Evolutionary conservation across 371 early-diverging fungal species (phyloP), one percentile per base, ranked within the genome.

Genomic region (Saksenaea vasiformis): DNA sequence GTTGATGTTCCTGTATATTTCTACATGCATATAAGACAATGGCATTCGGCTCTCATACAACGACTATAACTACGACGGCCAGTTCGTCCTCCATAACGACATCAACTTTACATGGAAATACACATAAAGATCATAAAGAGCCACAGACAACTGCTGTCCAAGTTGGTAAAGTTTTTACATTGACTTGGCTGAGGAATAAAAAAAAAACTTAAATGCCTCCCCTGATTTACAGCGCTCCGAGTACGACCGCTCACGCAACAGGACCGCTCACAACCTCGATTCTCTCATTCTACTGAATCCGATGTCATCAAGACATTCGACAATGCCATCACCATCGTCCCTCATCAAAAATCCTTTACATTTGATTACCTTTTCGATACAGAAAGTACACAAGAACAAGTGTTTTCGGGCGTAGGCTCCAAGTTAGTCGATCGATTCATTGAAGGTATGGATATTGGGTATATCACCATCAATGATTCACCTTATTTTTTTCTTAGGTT

Each of bases 371-470:
- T 90, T 14, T 95, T 91, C 73, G 90, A 86, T 11, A 70, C 85
- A 0, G 76, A 79, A n/a, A 66, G 87, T 10, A 70, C 83, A 11
- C 98, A 98, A 75, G 71, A 84, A 39, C 82, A 88, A 31, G 82
- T 98, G 26, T 97, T 90, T 78, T 81, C 82, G 2, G 69, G 82
- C 2, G 83, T 86, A 22, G 92, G 88, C 9, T 74, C 78, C 15
- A 85, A 85, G 26, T 72, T 97, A 69, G 87, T 98, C 5, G 89
- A 89, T 55, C 87, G 89, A 62, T 96, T 97, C 69, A 72, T 95
- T 56, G 94, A 95, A 64, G 99, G 99, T 86, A 78, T 61, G 55
- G 36, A 35, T n/a, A 43, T 2, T n/a, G 7, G 31, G 31, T 31
- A 7, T 26, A 56, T 26, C 10, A 28, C 24, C 76, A 74, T 37